Base-by-base conservation (phyloP, 805 yeast genomes). In the Candida schatavii region DNA sequence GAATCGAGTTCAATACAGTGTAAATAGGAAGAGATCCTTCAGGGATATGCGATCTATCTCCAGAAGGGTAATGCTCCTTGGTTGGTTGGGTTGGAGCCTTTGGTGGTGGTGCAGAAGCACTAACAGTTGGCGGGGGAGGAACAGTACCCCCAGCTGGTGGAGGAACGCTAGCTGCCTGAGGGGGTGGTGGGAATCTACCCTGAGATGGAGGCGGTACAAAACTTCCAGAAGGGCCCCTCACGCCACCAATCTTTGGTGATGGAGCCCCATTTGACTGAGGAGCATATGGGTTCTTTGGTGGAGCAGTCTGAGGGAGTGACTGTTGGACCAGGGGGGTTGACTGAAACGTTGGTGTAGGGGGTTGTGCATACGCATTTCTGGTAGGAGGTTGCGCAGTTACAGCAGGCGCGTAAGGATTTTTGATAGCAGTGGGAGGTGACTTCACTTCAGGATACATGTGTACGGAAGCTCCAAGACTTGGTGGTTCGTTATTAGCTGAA, bases 1-100 rank as follows among this genome's bases (percentile, higher is more conserved):
- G 61, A 50, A 80, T 80, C 3, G 64, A 57, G 11, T 70, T 66
- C 41, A 93, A 73, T 10, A 69, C 68, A n/a, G 75, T 70, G 52
- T 68, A 80, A 35, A 93, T 78, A 14, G 83, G 81, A 51, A 64
- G 55, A 6, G 82, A 74, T 7, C 68, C 72, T 11, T 69, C 76
- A 2, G 89, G 78, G 46, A 86, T 81, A 50, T 81, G 89, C 2
- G 75, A 59, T 51, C 88, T 75, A 58, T 83, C 90, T 20, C 89
- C 89, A 3, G 74, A 52, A 33, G 90, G 85, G 52, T 68, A 61
- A 40, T 55, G 63, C 5, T 56, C 49, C 18, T 48, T 46, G 14
- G 43, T 49, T 15, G 56, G 50, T 23, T 45, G 48, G 37, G 57
- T 45, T 7, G 62, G 52, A 5, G 63, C 41, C 19, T 55, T 46